phyloP scores from a whole-genome alignment of 805 yeast species.

The Sungouiozyma intestinalis region DNA sequence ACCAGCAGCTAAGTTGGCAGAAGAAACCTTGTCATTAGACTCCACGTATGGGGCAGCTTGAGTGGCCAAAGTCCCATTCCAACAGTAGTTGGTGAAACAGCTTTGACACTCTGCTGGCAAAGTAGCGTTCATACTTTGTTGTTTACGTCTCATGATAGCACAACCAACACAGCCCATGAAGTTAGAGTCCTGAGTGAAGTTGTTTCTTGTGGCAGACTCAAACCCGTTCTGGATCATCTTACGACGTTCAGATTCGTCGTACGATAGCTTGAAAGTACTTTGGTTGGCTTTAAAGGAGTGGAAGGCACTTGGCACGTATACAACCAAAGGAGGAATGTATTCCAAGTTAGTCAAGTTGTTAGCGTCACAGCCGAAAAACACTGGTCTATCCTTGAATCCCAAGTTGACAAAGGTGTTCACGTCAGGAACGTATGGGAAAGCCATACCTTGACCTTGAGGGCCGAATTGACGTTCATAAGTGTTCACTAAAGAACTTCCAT shows the following conservation, averaged over 20 bases:
- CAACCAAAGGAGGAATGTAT: constrained; percentile 58
- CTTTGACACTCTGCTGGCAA: constrained; percentile 56
- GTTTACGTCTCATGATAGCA: constrained; percentile 70
- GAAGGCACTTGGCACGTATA: constrained; percentile 69
- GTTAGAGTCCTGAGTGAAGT: constrained; percentile 54
- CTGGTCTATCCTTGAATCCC: constrained; percentile 58
- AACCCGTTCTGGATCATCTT: constrained; percentile 65
- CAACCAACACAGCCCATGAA: constrained; percentile 74
- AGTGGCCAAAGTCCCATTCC: constrained; percentile 42
- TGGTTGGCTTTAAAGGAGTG: constrained; percentile 57
- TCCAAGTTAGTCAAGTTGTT: constrained; percentile 45
- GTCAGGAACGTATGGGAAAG: constrained; percentile 79
- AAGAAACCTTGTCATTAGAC: constrained; percentile 1
- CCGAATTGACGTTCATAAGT: constrained; percentile 52
- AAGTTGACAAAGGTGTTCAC: constrained; percentile 43
- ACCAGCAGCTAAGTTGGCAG: constrained; percentile 6
- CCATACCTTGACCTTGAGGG: constrained; percentile 43
- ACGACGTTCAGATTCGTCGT: constrained; percentile 44
- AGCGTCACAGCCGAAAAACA: constrained; percentile 77
- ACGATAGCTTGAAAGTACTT: constrained; percentile 60
- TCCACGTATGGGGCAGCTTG: constrained; percentile 14
- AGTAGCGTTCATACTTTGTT: constrained; percentile 51
- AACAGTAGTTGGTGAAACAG: constrained; percentile 69
- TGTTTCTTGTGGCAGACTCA: constrained; percentile 54
- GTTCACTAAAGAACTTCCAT: constrained; percentile 47